Evolutionary conservation across 2,329 filamentous ascomycete species (phyloP).

Genomic region (Neoarthrinium moseri): DNA sequence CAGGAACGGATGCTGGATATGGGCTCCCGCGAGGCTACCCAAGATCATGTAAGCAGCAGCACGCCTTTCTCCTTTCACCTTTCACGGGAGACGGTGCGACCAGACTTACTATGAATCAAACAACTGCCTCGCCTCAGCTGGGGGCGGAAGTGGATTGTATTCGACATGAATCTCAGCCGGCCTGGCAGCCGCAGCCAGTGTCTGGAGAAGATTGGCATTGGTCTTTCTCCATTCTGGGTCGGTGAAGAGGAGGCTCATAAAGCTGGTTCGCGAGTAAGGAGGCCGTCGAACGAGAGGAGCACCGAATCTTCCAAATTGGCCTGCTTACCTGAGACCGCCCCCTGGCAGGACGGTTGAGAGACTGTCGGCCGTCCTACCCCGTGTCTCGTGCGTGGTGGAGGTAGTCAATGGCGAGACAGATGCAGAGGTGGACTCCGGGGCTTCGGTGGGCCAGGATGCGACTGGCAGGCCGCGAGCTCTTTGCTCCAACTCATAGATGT

Average conservation of each 20-base stretch:
- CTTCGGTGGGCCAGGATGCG: neutral
- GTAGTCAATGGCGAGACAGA: constrained; percentile 6
- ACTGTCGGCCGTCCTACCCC: neutral
- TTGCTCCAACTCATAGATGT: constrained; percentile 24
- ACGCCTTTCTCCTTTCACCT: neutral
- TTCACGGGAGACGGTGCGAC: neutral
- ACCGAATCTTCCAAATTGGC: too few relatives aligned
- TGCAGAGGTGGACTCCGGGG: neutral
- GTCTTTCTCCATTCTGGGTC: constrained; percentile 15
- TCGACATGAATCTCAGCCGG: constrained; percentile 6
- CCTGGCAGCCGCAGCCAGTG: constrained; percentile 8
- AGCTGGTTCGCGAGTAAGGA: neutral
- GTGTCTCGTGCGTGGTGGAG: constrained; percentile 12
- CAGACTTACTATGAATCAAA: constrained; percentile 16
- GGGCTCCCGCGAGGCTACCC: constrained; percentile 16
- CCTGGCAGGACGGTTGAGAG: constrained; percentile 10
- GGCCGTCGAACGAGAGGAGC: too few relatives aligned
- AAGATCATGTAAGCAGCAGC: neutral
- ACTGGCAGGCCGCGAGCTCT: constrained; percentile 12
- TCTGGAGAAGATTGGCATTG: constrained; percentile 12
- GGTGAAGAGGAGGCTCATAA: constrained; percentile 11
- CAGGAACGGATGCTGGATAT: constrained; percentile 25
- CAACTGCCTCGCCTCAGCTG: constrained; percentile 9
- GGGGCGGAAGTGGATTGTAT: constrained; percentile 10
- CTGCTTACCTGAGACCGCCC: constrained; percentile 13